These are phyloP conservation scores for Lophiotrema nucula DNA, from an alignment of 495 filamentous ascomycete genomes.

Conservation along the genomic window DNA sequence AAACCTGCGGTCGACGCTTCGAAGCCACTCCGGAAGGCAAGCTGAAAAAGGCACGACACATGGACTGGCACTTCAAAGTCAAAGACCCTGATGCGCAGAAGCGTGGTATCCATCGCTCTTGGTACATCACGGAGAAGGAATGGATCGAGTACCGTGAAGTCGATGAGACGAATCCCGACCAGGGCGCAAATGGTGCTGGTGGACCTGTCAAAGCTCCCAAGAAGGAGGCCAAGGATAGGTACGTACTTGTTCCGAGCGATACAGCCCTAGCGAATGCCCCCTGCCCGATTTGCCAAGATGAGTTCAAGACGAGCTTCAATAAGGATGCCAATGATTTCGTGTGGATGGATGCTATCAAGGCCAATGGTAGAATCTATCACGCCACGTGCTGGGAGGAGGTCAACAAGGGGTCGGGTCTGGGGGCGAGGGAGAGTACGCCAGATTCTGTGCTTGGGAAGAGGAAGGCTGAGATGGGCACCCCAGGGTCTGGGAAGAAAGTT, in stretches of 20 bases:
- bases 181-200: slow-evolving; percentile 43
- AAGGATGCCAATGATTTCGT: slow-evolving; percentile 94
- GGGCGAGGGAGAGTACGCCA: slow-evolving; percentile 32
- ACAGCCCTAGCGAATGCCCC: slow-evolving; percentile 64
- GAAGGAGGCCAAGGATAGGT: slow-evolving; percentile 66
- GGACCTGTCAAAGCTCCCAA: slow-evolving; percentile 42
- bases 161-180: slow-evolving; percentile 58
- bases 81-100: slow-evolving; percentile 81
- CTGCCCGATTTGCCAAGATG: slow-evolving; percentile 94
- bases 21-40: slow-evolving; percentile 71
- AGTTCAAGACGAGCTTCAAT: slow-evolving; percentile 82
- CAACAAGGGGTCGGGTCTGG: slow-evolving; percentile 53
- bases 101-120: slow-evolving; percentile 82
- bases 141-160: slow-evolving; percentile 84
- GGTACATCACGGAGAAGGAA: slow-evolving; percentile 91
- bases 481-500: slow-evolving; percentile 23
- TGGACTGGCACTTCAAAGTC: slow-evolving; percentile 97
- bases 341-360: slow-evolving; percentile 84
- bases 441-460: slow-evolving; percentile 42
- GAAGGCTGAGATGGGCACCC: slow-evolving; percentile 39
- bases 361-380: slow-evolving; percentile 79
- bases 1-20: slow-evolving; percentile 88
- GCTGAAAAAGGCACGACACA: slow-evolving; percentile 82
- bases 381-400: slow-evolving; percentile 86
- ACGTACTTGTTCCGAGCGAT: slow-evolving; percentile 79